Evolutionary conservation across 331 rosid species (phyloP).

Genomic region (Spiraea crenata): DNA sequence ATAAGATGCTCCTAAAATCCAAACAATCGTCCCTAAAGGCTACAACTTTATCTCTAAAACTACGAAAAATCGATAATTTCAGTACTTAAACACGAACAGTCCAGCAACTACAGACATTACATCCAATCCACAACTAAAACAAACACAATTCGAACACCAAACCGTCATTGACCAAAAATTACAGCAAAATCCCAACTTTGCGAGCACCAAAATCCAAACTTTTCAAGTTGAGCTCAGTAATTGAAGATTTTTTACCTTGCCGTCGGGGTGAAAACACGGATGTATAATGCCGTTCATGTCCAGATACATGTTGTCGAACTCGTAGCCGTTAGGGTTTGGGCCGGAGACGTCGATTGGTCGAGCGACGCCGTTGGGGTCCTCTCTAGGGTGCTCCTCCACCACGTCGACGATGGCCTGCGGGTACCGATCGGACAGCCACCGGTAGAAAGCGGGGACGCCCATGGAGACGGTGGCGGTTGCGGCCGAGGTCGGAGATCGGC

Average conservation of each 20-base stretch:
- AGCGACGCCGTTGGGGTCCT: conserved; percentile 30
- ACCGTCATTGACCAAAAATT: background rate
- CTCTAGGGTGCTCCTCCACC: conserved; percentile 58
- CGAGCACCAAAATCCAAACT: background rate
- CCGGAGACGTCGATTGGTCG: conserved; percentile 52
- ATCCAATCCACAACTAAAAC: background rate
- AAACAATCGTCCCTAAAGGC: background rate
- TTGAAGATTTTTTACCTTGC: conserved; percentile 45
- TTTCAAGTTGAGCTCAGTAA: background rate
- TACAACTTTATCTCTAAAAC: background rate
- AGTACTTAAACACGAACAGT: background rate
- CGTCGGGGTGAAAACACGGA: conserved; percentile 98
- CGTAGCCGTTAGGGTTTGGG: conserved; percentile 90
- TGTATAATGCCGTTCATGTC: conserved; percentile 97
- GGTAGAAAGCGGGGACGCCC: conserved; percentile 99
- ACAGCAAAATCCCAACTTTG: background rate
- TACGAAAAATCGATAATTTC: background rate
- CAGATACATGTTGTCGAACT: conserved; percentile 84
- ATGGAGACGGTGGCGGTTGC: conserved; percentile 40
- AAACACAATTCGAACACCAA: background rate
- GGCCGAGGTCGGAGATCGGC: conserved; percentile 27
- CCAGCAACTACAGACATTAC: background rate
- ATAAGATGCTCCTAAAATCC: background rate
- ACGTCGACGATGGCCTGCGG: conserved; percentile 76
- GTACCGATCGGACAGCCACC: conserved; percentile 98